Percentiles rank a stretch among this genome's conserved stretches.
These are phyloP conservation scores for Umbilicus rupestris DNA, from an alignment of 164 flowering plant genomes.

Conservation along the genomic window DNA sequence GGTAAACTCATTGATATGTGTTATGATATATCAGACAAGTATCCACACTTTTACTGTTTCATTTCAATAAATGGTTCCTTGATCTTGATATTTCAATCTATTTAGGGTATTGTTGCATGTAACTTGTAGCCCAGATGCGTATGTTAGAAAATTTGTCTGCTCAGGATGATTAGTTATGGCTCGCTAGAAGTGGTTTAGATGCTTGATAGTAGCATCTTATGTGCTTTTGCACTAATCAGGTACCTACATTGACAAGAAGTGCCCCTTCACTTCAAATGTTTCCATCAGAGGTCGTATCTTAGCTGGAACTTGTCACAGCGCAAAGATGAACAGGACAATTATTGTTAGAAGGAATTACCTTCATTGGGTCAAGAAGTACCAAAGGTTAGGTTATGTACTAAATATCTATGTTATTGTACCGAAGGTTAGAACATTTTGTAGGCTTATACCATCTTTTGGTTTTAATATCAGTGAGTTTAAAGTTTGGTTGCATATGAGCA, in stretches of 20 bases:
- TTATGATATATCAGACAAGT: no score
- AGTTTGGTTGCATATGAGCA: no score
- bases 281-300: slow-evolving; percentile 3
- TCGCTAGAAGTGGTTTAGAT: no score
- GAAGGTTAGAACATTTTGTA: no score
- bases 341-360: slow-evolving; percentile 3
- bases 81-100: no score
- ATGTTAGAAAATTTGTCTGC: no score
- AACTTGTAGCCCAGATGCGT: no score
- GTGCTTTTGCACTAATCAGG: background rate
- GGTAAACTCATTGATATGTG: background rate
- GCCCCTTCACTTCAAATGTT: slow-evolving; percentile 3
- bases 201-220: background rate
- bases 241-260: slow-evolving; percentile 6
- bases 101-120: no score
- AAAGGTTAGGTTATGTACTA: background rate
- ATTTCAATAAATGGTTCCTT: no score
- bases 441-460: background rate
- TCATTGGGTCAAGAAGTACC: slow-evolving; percentile 4
- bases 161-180: no score
- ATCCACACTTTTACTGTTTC: no score
- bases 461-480: no score
- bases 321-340: slow-evolving; percentile 2
- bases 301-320: slow-evolving; percentile 1
- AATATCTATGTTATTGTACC: background rate